These are phyloP conservation scores for Gymnopilus dilepis DNA, from an alignment of 768 basidiomycete species.

Conservation along the genomic window DNA sequence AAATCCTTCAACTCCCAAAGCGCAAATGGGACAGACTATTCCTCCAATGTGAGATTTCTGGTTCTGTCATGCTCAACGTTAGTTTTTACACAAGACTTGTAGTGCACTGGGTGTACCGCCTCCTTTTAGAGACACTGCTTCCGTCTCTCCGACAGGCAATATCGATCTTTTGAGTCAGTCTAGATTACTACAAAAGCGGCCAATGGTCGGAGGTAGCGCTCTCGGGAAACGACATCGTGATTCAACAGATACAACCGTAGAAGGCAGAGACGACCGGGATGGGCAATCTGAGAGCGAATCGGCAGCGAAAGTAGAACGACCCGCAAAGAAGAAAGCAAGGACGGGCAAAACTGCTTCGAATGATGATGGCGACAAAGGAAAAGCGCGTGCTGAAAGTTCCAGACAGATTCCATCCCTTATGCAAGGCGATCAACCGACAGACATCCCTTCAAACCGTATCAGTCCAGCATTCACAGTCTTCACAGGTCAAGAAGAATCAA, in stretches of 20 bases:
- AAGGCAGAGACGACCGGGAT: constrained; percentile 47
- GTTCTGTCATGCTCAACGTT: too few relatives aligned
- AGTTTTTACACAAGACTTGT: background rate
- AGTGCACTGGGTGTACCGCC: constrained; percentile 33
- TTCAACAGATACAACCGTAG: constrained; percentile 47
- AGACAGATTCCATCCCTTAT: constrained; percentile 14
- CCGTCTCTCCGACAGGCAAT: background rate
- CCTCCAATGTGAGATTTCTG: constrained; percentile 29
- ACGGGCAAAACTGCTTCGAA: constrained; percentile 22
- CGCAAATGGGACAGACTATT: constrained; percentile 17
- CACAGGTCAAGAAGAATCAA: constrained; percentile 23
- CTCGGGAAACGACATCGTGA: constrained; percentile 75
- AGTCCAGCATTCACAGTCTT: constrained; percentile 25
- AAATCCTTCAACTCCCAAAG: constrained; percentile 31
- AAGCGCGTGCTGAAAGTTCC: constrained; percentile 14
- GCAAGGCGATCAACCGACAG: constrained; percentile 19
- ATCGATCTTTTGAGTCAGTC: constrained; percentile 14
- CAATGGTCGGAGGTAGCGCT: constrained; percentile 48
- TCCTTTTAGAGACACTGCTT: constrained; percentile 14
- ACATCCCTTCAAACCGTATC: constrained; percentile 11
- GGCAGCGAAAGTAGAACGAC: constrained; percentile 44
- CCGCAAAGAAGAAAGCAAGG: constrained; percentile 59
- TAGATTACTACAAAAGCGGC: constrained; percentile 30
- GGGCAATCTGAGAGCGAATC: constrained; percentile 41
- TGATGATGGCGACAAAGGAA: background rate